Conservation (phyloP, 2,329 filamentous ascomycete genomes). For the Diplocarpon mali region DNA sequence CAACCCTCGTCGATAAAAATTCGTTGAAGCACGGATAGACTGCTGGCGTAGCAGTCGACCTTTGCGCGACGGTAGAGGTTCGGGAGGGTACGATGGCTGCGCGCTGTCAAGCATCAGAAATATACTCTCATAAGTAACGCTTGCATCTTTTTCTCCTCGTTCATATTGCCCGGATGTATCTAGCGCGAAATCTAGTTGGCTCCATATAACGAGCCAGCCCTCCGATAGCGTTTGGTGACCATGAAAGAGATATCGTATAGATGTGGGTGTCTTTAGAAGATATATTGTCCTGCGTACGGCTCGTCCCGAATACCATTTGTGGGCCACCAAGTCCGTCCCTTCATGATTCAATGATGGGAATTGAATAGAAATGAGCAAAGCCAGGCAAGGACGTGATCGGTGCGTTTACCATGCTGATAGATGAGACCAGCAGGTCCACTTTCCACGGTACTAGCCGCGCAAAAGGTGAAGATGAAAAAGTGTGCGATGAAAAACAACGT, state of each 20-base stretch:
- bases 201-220: conserved; percentile 1
- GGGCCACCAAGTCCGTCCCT: background rate
- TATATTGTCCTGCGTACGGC: background rate
- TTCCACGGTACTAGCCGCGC: background rate
- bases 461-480: background rate
- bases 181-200: background rate
- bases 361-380: conserved; percentile 5
- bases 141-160: conserved; percentile 3
- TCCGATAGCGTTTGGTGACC: conserved; percentile 1
- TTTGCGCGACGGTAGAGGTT: background rate
- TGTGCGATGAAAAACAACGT: background rate
- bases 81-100: conserved; percentile 1
- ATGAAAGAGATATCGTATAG: background rate
- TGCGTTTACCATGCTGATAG: background rate
- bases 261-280: background rate
- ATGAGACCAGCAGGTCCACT: background rate
- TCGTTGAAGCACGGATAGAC: background rate
- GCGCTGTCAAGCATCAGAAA: conserved; percentile 6
- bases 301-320: background rate
- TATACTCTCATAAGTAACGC: conserved; percentile 4
- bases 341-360: conserved; percentile 3
- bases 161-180: background rate
- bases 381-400: conserved; percentile 5
- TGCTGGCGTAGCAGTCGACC: background rate
- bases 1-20: too few relatives aligned